Evolutionary conservation across 768 basidiomycete genomes (phyloP), one percentile per base, ranked within the genome.

Genomic region (Sarcomyxa edulis): DNA sequence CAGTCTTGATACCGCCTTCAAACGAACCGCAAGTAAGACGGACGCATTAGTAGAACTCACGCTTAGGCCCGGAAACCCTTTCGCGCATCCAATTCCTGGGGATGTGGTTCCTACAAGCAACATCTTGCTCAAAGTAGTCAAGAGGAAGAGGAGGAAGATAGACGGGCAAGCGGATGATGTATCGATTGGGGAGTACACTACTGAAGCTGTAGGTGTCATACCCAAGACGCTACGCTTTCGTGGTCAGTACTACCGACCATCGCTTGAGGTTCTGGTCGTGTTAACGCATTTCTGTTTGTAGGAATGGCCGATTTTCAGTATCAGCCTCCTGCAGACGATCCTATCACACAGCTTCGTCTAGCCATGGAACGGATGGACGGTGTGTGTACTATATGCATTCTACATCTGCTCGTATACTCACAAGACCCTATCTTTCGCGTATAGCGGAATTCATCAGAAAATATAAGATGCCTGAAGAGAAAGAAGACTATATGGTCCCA

Each of bases 261-360:
- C 16, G 7, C 25, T n/a, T 29, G 31, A 16, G 8, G 28, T 26
- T 9, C 9, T 16, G 18, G 32, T 9, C 15, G 18, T 33, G 32
- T 9, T 18, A 16, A 27, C 18, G 37, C 5, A n/a, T 36, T 14
- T 33, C 23, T n/a, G 35, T 43, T 10, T 32, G 24, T 41, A 97
- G 95, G 81, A 41, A 91, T 97, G 87, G 88, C 82, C 26, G 95
- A 98, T 58, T 96, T 80, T 55, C 93, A 96, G 59, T 96, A 81
- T 59, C 74, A 81, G 44, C 90, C 90, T 1, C 69, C 84, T 40
- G 62, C 69, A 55, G 58, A 76, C 10, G 91, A 95, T 51, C 80
- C 84, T 3, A 62, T 90, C 3, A 59, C 80, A 2, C 65, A 77
- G 41, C 61, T 98, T 38, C 79, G 88, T 4, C 48, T 68, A 9